Base-by-base conservation (phyloP, 2,329 filamentous ascomycete genomes). In the Zymoseptoria tritici region DNA sequence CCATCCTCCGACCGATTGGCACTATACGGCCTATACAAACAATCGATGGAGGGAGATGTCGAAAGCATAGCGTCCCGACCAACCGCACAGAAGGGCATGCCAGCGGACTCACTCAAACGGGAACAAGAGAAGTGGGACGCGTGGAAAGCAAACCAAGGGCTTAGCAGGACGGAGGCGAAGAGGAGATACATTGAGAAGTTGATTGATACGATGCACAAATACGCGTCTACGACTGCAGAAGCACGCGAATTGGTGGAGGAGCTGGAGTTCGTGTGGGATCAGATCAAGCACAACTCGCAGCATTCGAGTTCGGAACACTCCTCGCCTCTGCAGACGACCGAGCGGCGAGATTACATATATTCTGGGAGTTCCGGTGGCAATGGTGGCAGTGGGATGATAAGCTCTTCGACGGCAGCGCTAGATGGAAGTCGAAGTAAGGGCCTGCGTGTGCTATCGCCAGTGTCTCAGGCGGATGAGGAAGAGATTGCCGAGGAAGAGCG, bases 231-330 rank as follows among this genome's bases (percentile, higher is more conserved):
- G 49, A 97, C 91, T 19, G 83, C 87, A 54, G 91, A 96, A 72
- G 91, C 91, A 7, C 83, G 87, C 61, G 92, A 96, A 75, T 81
- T 99, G 49, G 92, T 97, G 46, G 82, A 86, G 9, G 94, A 99
- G 75, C 84, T 99, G n/a, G 94, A 99, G 76, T 99, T 97, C 70
- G 93, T 99, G 49, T 99, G 94, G 94, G 91, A 97, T 68, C 94
- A 97, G 74, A 93, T 99, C 68, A 96, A 94, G 75, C 88, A 88
- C 67, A 97, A 74, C 54, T 70, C 67, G 19, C 69, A 72, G 56
- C 68, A 69, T 55, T 68, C 65, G 22, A 64, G 64, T 57, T 69
- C 67, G 36, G 71, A 72, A 51, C 62, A 67, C 22, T 70, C 67
- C 9, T 67, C 64, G 49, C 71, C 71, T 24, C 46, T 71, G 55